These are phyloP conservation scores for Mariannaea sp. DNA, from an alignment of 2,329 filamentous ascomycete species.

Conservation along the genomic window DNA sequence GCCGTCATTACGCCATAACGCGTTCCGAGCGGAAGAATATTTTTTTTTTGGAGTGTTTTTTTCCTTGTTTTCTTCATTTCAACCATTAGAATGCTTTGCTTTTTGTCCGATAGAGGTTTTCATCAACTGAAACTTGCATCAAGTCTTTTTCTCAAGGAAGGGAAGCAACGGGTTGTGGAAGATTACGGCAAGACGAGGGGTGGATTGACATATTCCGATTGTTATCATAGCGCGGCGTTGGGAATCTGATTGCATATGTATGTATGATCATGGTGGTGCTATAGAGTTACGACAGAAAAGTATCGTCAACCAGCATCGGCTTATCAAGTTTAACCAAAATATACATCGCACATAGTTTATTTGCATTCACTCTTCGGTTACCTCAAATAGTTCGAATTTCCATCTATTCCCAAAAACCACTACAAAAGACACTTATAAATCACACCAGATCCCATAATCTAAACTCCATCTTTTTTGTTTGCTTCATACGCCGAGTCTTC, in stretches of 20 bases:
- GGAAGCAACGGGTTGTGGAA: neutral
- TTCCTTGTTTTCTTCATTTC: too few relatives aligned
- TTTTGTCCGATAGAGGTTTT: constrained; percentile 37
- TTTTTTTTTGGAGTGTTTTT: too few relatives aligned
- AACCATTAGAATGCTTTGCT: neutral
- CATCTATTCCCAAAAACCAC: constrained; percentile 12
- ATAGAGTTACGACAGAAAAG: constrained; percentile 25
- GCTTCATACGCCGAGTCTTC: constrained; percentile 23
- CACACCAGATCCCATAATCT: neutral
- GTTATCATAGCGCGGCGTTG: constrained; percentile 44
- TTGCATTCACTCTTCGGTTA: neutral
- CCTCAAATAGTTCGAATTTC: neutral
- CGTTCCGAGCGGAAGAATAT: constrained; percentile 24
- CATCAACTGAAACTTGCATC: constrained; percentile 19
- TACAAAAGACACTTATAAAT: constrained; percentile 14
- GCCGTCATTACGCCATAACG: constrained; percentile 16
- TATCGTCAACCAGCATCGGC: constrained; percentile 18
- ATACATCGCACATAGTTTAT: neutral
- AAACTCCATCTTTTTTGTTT: neutral
- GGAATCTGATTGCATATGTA: constrained; percentile 32
- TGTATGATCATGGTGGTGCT: constrained; percentile 30
- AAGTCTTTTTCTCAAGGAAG: too few relatives aligned
- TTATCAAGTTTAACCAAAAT: neutral
- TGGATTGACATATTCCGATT: constrained; percentile 25
- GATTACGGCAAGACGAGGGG: neutral